A percentile compares a stretch with the other conserved stretches of the same genome.
phyloP scores from a whole-genome alignment of 768 basidiomycete genomes.

The Saitozyma podzolica region DNA sequence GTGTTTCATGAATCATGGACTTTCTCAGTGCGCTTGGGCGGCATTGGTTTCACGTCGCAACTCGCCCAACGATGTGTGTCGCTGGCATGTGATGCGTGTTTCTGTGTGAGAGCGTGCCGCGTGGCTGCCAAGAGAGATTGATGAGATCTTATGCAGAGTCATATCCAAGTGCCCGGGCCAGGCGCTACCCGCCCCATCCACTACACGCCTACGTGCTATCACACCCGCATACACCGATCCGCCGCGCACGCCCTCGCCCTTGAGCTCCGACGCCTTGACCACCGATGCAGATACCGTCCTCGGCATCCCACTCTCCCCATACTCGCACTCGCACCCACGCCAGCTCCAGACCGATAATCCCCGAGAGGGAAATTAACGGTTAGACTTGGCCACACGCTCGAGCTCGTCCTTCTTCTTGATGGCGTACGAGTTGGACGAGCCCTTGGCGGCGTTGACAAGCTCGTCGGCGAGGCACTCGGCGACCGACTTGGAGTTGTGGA shows the following conservation, averaged over 20 bases:
- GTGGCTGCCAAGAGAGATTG: too few relatives aligned
- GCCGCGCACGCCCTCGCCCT: conserved; percentile 10
- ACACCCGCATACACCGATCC: background rate
- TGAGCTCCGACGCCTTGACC: background rate
- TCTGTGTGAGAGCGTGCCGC: too few relatives aligned
- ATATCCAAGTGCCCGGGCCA: conserved; percentile 12
- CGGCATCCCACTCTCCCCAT: background rate
- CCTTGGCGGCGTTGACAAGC: conserved; percentile 99
- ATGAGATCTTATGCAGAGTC: conserved; percentile 8
- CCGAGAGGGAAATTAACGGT: conserved; percentile 71
- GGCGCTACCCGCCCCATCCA: background rate
- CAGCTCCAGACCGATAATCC: conserved; percentile 13
- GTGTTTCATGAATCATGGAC: too few relatives aligned
- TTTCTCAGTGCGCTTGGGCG: too few relatives aligned
- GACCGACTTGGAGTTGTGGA: conserved; percentile 99
- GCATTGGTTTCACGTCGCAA: too few relatives aligned
- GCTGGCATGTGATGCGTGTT: too few relatives aligned
- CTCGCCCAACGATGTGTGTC: too few relatives aligned
- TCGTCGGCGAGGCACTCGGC: conserved; percentile 99
- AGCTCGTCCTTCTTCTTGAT: conserved; percentile 99
- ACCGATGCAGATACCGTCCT: background rate
- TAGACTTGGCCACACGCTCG: conserved; percentile 99
- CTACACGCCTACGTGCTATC: too few relatives aligned
- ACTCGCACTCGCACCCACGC: background rate
- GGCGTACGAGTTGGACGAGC: conserved; percentile 99